These are phyloP conservation scores for Xylaria palmicola DNA, from an alignment of 495 filamentous ascomycete genomes.

Conservation along the genomic window DNA sequence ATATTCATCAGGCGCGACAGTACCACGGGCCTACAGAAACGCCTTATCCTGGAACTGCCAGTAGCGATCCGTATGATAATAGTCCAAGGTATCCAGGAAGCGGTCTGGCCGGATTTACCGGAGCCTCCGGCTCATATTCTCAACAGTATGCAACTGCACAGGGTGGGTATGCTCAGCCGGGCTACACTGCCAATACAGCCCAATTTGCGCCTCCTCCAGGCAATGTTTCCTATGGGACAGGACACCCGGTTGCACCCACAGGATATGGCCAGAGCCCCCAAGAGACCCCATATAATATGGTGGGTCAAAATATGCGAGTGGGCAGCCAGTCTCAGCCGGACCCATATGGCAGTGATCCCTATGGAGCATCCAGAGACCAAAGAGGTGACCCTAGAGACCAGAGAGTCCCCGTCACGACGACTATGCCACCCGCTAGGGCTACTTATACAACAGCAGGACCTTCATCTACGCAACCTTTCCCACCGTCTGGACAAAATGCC, in stretches of 20 bases:
- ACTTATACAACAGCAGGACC: slow-evolving; percentile 34
- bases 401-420: slow-evolving; percentile 29
- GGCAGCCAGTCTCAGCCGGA: slow-evolving; percentile 23
- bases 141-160: slow-evolving; percentile 28
- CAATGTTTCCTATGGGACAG: slow-evolving; percentile 13
- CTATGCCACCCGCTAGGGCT: slow-evolving; percentile 27
- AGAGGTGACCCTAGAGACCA: slow-evolving; percentile 25
- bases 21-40: slow-evolving; percentile 47
- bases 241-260: slow-evolving; percentile 7
- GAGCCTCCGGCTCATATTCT: slow-evolving; percentile 31
- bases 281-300: slow-evolving; percentile 30
- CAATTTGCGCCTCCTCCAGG: slow-evolving; percentile 12
- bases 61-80: slow-evolving; percentile 29
- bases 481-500: slow-evolving; percentile 23
- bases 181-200: slow-evolving; percentile 28
- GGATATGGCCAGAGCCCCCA: slow-evolving; percentile 32
- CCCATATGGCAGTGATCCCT: slow-evolving; percentile 27
- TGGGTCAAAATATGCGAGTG: slow-evolving; percentile 28
- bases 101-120: slow-evolving; percentile 34
- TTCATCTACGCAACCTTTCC: slow-evolving; percentile 28
- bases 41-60: slow-evolving; percentile 23
- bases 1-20: slow-evolving; percentile 51
- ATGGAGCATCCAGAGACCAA: slow-evolving; percentile 25
- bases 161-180: slow-evolving; percentile 32
- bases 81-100: slow-evolving; percentile 39